A percentile compares a stretch with the other conserved stretches of the same genome.
phyloP scores from a whole-genome alignment of 371 early-diverging fungal genomes.

The Mucor velutinosus region DNA sequence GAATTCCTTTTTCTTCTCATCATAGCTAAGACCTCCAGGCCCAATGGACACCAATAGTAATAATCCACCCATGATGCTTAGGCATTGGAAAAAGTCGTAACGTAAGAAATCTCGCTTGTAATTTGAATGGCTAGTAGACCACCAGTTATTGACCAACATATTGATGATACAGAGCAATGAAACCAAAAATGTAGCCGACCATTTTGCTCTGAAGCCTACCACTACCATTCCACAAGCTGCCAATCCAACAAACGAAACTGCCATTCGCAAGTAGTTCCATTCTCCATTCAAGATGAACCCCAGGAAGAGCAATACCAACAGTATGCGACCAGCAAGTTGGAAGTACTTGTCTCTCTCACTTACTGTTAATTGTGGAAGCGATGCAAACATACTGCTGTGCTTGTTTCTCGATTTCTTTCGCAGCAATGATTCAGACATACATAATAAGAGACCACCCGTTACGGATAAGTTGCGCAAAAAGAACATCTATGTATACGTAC shows the following conservation, averaged over 20 bases:
- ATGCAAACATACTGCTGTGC: slow-evolving; percentile 65
- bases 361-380: slow-evolving; percentile 79
- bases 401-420: slow-evolving; percentile 30
- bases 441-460: slow-evolving; percentile 87
- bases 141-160: slow-evolving; percentile 93
- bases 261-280: slow-evolving; percentile 65
- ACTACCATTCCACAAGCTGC: slow-evolving; percentile 90
- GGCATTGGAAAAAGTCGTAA: slow-evolving; percentile 98
- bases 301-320: slow-evolving; percentile 87
- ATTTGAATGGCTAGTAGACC: slow-evolving; percentile 77
- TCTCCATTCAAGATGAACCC: slow-evolving; percentile 85
- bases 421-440: slow-evolving; percentile 72
- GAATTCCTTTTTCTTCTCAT: slow-evolving; percentile 87
- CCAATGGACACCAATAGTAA: slow-evolving; percentile 87
- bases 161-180: slow-evolving; percentile 86
- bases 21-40: slow-evolving; percentile 88
- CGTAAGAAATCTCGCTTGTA: slow-evolving; percentile 86
- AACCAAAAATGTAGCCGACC: slow-evolving; percentile 88
- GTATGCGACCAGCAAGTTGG: slow-evolving; percentile 85
- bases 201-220: slow-evolving; percentile 94
- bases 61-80: slow-evolving; percentile 94
- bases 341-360: slow-evolving; percentile 81
- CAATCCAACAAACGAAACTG: slow-evolving; percentile 71
- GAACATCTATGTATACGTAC: slow-evolving; percentile 50
- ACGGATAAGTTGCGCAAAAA: slow-evolving; percentile 89